Conservation (phyloP, 2,329 filamentous ascomycete genomes). For the Stylonectria norvegica region DNA sequence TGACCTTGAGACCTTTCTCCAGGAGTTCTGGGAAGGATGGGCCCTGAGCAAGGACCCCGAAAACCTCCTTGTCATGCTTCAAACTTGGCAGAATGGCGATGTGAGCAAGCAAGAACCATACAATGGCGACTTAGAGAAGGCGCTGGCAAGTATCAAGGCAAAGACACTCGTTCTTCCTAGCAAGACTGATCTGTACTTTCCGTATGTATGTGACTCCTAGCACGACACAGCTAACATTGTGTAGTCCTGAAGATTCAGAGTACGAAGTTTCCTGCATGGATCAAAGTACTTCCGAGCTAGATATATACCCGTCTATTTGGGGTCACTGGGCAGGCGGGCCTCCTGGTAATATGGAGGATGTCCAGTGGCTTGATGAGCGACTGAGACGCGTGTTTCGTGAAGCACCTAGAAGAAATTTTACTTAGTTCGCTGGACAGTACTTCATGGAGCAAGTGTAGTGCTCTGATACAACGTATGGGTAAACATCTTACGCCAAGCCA, state of each 20-base stretch:
- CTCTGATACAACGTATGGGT: too few species aligned
- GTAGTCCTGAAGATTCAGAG: slow-evolving; percentile 66
- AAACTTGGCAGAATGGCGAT: slow-evolving; percentile 76
- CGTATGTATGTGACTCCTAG: slow-evolving; percentile 29
- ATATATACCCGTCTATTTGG: slow-evolving; percentile 41
- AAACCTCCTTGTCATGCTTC: slow-evolving; percentile 70
- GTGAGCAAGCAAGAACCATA: slow-evolving; percentile 66
- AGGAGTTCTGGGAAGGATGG: slow-evolving; percentile 74
- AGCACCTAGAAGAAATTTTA: too few species aligned
- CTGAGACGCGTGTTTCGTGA: slow-evolving; percentile 17
- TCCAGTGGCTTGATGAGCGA: slow-evolving; percentile 64
- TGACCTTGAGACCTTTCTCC: slow-evolving; percentile 69
- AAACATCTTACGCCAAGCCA: too few species aligned
- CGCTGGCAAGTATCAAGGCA: slow-evolving; percentile 67
- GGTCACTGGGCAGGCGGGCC: slow-evolving; percentile 62
- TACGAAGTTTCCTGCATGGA: slow-evolving; percentile 60
- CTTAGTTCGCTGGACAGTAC: too few species aligned
- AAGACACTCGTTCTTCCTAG: slow-evolving; percentile 67
- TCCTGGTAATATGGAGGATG: slow-evolving; percentile 66
- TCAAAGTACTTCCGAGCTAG: slow-evolving; percentile 30
- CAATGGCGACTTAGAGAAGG: slow-evolving; percentile 61
- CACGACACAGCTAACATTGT: background rate
- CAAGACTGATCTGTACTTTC: slow-evolving; percentile 78
- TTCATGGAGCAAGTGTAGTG: too few species aligned
- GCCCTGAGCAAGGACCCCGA: slow-evolving; percentile 71